Evolutionary conservation across 2,329 filamentous ascomycete genomes (phyloP).

Genomic region (Colletotrichum destructivum): DNA sequence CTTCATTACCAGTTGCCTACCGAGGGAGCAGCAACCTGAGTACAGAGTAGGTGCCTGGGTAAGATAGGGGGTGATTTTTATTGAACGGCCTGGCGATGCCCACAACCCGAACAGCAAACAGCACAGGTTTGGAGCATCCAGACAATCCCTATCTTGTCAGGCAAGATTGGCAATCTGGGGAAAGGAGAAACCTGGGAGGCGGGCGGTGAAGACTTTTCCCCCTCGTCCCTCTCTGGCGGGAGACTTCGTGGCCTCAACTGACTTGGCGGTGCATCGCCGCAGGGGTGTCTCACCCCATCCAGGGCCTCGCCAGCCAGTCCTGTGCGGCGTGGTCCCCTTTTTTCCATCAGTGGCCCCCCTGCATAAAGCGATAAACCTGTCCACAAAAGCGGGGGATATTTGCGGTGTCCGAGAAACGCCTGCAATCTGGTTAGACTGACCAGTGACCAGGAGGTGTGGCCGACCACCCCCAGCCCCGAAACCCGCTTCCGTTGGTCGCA

Average conservation of each 20-base stretch:
- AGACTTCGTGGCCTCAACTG: constrained; percentile 38
- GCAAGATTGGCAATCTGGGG: constrained; percentile 28
- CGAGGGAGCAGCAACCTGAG: no score
- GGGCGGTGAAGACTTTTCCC: constrained; percentile 42
- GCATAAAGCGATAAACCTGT: constrained; percentile 1
- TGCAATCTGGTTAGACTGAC: constrained; percentile 22
- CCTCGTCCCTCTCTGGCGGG: not conserved
- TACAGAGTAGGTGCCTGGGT: not conserved
- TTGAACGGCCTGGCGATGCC: not conserved
- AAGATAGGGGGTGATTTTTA: not conserved
- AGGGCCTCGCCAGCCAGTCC: constrained; percentile 10
- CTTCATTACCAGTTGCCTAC: not conserved
- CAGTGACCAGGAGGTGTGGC: not conserved
- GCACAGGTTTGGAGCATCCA: not conserved
- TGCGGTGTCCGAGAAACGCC: constrained; percentile 24
- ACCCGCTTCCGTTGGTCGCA: constrained; percentile 5
- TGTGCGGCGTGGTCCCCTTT: constrained; percentile 25
- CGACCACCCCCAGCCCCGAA: constrained; percentile 13
- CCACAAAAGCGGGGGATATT: constrained; percentile 9
- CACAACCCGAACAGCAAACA: constrained; percentile 1
- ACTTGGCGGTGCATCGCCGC: constrained; percentile 24
- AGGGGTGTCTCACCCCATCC: constrained; percentile 8
- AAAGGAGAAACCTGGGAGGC: constrained; percentile 16
- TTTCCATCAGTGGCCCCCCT: constrained; percentile 26
- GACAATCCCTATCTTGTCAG: not conserved